phyloP scores from a whole-genome alignment of 768 basidiomycete genomes.

The Cystobasidium ongulense region DNA sequence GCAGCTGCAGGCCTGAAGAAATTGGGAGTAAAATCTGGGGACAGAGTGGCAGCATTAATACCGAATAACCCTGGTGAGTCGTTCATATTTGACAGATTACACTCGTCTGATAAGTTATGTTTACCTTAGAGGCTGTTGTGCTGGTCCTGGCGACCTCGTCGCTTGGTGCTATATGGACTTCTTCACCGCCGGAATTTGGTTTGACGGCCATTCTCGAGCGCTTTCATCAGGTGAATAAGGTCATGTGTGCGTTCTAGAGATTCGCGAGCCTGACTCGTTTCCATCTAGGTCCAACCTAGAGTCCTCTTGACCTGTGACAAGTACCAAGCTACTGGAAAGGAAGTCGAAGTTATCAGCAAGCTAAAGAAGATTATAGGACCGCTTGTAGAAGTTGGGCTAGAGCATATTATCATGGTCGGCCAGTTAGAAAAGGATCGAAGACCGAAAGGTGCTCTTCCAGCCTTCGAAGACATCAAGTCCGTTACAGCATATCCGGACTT shows the following conservation, averaged over 20 bases:
- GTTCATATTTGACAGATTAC: not conserved
- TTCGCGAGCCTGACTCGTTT: not conserved
- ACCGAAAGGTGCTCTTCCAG: slow-evolving; percentile 6
- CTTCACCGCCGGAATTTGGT: slow-evolving; percentile 29
- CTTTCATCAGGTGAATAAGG: slow-evolving; percentile 1
- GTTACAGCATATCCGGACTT: slow-evolving; percentile 21
- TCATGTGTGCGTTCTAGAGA: not conserved
- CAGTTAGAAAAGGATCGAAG: slow-evolving; percentile 27
- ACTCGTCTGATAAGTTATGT: not conserved
- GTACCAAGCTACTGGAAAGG: slow-evolving; percentile 39
- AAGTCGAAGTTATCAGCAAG: slow-evolving; percentile 24
- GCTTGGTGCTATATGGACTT: slow-evolving; percentile 22
- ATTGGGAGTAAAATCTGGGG: slow-evolving; percentile 34
- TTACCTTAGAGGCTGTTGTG: slow-evolving; percentile 33
- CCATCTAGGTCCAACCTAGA: slow-evolving; percentile 36
- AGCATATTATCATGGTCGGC: slow-evolving; percentile 34
- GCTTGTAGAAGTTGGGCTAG: slow-evolving; percentile 11
- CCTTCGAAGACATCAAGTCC: not conserved
- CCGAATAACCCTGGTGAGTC: slow-evolving; percentile 33
- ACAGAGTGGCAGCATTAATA: slow-evolving; percentile 38
- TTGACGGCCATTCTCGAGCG: slow-evolving; percentile 29
- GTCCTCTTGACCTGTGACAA: slow-evolving; percentile 40
- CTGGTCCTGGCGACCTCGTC: slow-evolving; percentile 35
- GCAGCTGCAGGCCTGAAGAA: slow-evolving; percentile 36
- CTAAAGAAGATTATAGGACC: slow-evolving; percentile 17